A percentile compares a stretch with the other conserved stretches of the same genome.
These are phyloP conservation scores for Jatropha podagrica DNA, from an alignment of 441 rosid species.

Conservation along the genomic window DNA sequence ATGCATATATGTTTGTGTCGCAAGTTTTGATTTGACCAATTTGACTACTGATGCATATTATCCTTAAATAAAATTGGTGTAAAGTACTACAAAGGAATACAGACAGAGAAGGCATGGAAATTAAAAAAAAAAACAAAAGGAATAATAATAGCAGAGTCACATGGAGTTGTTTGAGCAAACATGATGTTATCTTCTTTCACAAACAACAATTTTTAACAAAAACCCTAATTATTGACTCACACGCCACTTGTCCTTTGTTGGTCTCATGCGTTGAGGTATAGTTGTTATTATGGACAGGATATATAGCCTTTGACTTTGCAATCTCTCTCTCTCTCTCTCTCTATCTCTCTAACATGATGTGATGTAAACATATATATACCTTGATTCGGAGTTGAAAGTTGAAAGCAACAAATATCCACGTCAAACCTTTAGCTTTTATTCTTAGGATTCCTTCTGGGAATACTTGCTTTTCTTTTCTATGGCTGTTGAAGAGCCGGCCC, in stretches of 20 bases:
- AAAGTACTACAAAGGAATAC: neutral
- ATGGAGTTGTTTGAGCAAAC: conserved; percentile 22
- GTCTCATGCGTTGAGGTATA: too few species aligned
- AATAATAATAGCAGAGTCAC: conserved; percentile 30
- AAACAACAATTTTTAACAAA: conserved; percentile 30
- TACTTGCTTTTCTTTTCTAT: neutral
- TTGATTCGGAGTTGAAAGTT: neutral
- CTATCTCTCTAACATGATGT: too few species aligned
- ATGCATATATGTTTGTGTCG: too few species aligned
- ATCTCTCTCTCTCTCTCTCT: neutral
- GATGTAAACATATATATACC: too few species aligned
- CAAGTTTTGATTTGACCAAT: neutral
- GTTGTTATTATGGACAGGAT: too few species aligned
- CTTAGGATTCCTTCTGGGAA: conserved; percentile 21
- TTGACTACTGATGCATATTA: neutral
- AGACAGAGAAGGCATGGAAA: conserved; percentile 1
- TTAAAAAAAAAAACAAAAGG: neutral
- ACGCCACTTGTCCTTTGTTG: neutral
- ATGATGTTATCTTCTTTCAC: conserved; percentile 33
- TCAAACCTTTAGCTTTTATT: conserved; percentile 10
- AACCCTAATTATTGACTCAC: conserved; percentile 31
- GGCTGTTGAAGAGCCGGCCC: neutral
- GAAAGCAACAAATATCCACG: conserved; percentile 12
- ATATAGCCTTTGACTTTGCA: conserved; percentile 25
- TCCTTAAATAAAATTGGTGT: neutral